A percentile compares a stretch with the other conserved stretches of the same genome.
These are phyloP conservation scores for Neofusicoccum umdonicola DNA, from an alignment of 2,329 filamentous ascomycete species.

Conservation along the genomic window DNA sequence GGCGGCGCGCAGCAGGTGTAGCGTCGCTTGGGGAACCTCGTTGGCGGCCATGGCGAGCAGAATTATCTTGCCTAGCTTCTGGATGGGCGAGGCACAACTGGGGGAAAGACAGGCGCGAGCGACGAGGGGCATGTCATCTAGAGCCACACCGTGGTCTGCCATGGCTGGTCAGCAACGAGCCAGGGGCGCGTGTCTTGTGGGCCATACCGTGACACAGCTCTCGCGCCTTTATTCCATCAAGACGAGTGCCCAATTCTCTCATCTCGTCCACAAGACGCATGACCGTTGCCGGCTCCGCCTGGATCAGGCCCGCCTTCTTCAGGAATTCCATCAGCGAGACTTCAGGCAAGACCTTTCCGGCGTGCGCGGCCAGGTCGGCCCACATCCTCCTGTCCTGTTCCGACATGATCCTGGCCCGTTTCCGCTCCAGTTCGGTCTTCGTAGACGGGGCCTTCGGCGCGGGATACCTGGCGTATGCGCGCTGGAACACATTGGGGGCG, in stretches of 20 bases:
- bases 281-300: not conserved
- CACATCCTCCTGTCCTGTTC: not conserved
- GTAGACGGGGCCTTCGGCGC: not conserved
- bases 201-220: not conserved
- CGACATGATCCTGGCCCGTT: not conserved
- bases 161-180: not conserved
- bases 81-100: not conserved
- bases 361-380: no score
- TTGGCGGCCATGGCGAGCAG: not conserved
- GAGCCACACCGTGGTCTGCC: not conserved
- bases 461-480: not conserved
- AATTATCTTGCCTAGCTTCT: not conserved
- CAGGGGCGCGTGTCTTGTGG: not conserved
- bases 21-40: not conserved
- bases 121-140: not conserved
- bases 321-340: not conserved
- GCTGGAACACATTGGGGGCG: not conserved
- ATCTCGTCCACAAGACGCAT: not conserved
- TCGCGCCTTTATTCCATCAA: not conserved
- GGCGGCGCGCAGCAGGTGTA: not conserved
- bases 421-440: not conserved
- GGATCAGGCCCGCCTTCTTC: not conserved
- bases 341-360: no score
- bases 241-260: not conserved
- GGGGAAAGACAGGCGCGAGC: not conserved